Conservation (phyloP, 2,329 filamentous ascomycete species). For the Fusarium equiseti region DNA sequence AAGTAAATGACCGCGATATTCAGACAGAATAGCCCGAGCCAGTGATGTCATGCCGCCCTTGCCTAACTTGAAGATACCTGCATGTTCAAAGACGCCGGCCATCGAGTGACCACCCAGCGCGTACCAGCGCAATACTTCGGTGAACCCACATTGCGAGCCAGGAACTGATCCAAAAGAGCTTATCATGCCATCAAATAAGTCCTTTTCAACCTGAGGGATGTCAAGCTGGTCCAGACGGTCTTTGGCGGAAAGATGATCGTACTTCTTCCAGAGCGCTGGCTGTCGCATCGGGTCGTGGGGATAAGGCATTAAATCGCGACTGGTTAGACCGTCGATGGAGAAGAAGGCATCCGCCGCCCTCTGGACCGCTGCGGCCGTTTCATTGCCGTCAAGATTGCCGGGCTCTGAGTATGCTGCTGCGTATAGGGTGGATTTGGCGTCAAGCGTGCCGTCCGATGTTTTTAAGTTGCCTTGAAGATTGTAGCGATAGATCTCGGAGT, state of each 20-base stretch:
- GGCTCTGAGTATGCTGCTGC: background rate
- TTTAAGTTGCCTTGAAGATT: slow-evolving; percentile 35
- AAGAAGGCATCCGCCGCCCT: slow-evolving; percentile 47
- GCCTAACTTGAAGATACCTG: background rate
- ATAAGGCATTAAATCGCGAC: slow-evolving; percentile 52
- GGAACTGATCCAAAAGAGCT: slow-evolving; percentile 30
- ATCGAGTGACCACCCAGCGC: slow-evolving; percentile 27
- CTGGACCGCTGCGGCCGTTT: slow-evolving; percentile 10
- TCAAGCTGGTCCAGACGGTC: slow-evolving; percentile 49
- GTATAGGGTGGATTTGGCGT: slow-evolving; percentile 18
- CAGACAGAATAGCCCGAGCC: background rate
- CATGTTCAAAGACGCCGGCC: slow-evolving; percentile 25
- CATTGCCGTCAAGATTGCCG: background rate
- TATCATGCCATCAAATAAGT: slow-evolving; percentile 30
- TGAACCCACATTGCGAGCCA: slow-evolving; percentile 11
- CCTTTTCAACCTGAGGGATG: slow-evolving; percentile 31
- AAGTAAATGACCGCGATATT: background rate
- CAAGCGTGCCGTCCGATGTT: slow-evolving; percentile 20
- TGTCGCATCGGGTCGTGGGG: slow-evolving; percentile 50
- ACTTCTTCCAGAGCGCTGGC: slow-evolving; percentile 45
- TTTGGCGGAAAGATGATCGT: slow-evolving; percentile 43
- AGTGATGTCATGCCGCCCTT: background rate
- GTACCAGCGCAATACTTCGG: slow-evolving; percentile 37
- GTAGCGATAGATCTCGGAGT: slow-evolving; percentile 32
- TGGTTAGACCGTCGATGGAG: slow-evolving; percentile 47